Evolutionary conservation across 257 asterid genomes (phyloP).

Genomic region (Pogostemon cablin): DNA sequence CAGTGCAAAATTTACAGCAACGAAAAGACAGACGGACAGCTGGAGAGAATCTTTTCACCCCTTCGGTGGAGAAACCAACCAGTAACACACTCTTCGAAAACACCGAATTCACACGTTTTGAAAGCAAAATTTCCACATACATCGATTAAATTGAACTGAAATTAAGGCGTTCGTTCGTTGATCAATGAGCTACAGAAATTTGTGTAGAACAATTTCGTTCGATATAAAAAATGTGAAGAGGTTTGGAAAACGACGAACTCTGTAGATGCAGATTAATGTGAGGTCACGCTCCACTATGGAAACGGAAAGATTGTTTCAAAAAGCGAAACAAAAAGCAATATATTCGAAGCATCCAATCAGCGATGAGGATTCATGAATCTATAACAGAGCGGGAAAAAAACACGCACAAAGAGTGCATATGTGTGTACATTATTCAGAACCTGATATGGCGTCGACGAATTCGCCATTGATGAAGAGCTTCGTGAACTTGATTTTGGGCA

Average conservation of each 20-base stretch:
- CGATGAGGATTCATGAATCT: too few species aligned
- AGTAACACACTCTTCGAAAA: too few species aligned
- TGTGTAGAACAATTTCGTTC: not conserved
- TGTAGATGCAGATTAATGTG: not conserved
- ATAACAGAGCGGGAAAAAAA: not conserved
- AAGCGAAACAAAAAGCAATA: not conserved
- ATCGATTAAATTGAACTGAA: not conserved
- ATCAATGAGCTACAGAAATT: not conserved
- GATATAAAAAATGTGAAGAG: not conserved
- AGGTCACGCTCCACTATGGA: too few species aligned
- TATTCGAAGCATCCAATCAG: too few species aligned
- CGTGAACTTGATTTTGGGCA: constrained; percentile 61
- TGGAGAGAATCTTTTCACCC: too few species aligned
- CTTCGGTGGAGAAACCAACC: too few species aligned
- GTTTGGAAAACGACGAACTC: not conserved
- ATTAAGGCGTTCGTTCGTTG: not conserved
- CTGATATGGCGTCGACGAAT: constrained; percentile 66
- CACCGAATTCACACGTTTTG: not conserved
- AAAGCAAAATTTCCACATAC: not conserved
- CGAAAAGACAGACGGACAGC: too few species aligned
- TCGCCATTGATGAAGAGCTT: constrained; percentile 72
- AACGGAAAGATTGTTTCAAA: too few species aligned
- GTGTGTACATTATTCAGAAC: constrained; percentile 25
- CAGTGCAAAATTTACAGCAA: not conserved
- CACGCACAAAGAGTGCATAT: not conserved